Conservation (phyloP, 1,139 yeast genomes). For the Zygosaccharomyces sapae region DNA sequence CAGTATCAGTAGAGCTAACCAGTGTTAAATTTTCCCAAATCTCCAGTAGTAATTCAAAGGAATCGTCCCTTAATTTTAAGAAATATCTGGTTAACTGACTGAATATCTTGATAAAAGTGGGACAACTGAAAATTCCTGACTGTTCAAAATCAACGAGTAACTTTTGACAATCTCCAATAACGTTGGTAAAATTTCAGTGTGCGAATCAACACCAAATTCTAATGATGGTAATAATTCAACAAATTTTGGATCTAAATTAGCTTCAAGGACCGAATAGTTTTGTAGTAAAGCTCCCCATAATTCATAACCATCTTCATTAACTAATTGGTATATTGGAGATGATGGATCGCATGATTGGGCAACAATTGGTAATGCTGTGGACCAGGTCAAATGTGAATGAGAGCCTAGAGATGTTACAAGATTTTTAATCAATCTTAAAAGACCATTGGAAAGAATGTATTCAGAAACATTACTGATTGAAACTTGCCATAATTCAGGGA, state of each 20-base stretch:
- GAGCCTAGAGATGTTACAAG: constrained; percentile 61
- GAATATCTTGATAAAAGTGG: constrained; percentile 43
- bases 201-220: constrained; percentile 46
- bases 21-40: constrained; percentile 51
- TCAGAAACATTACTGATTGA: constrained; percentile 52
- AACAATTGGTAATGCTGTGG: constrained; percentile 64
- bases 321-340: constrained; percentile 55
- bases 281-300: constrained; percentile 73
- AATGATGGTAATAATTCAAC: constrained; percentile 35
- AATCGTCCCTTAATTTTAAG: constrained; percentile 64
- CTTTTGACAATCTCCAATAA: constrained; percentile 67
- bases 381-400: constrained; percentile 56
- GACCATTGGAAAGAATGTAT: constrained; percentile 63
- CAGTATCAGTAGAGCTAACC: constrained; percentile 26
- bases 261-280: constrained; percentile 39
- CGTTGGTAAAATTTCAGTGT: constrained; percentile 74
- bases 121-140: constrained; percentile 40
- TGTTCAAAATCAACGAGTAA: constrained; percentile 57
- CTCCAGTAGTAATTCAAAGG: constrained; percentile 54
- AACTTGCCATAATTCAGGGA: constrained; percentile 74
- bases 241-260: constrained; percentile 26
- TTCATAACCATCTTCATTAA: constrained; percentile 85
- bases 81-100: constrained; percentile 53
- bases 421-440: constrained; percentile 65
- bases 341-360: constrained; percentile 58